These are phyloP conservation scores for Ophiostoma quercus DNA, from an alignment of 2,329 filamentous ascomycete genomes.

Conservation along the genomic window DNA sequence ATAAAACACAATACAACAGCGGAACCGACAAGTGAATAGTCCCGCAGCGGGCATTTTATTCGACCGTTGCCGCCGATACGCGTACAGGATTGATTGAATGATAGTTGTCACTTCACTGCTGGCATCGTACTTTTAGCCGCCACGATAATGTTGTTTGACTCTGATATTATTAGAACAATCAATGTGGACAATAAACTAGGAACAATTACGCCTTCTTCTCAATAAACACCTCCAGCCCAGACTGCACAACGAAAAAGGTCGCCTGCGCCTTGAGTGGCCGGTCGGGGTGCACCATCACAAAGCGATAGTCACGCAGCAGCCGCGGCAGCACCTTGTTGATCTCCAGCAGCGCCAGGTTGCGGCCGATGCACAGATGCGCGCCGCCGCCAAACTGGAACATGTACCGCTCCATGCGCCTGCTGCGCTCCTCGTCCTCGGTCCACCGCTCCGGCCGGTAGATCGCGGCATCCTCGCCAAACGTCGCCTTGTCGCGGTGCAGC, in stretches of 20 bases:
- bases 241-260: constrained; percentile 57
- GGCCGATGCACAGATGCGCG: constrained; percentile 50
- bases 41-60: not conserved
- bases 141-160: not conserved
- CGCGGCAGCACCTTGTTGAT: constrained; percentile 56
- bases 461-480: constrained; percentile 50
- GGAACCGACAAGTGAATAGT: not conserved
- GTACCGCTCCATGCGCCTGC: constrained; percentile 47
- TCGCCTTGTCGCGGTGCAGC: constrained; percentile 43
- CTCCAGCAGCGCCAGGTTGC: constrained; percentile 51
- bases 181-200: not conserved
- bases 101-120: not conserved
- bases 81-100: not conserved
- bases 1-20: not conserved
- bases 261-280: constrained; percentile 49
- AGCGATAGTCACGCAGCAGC: constrained; percentile 49
- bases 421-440: constrained; percentile 43
- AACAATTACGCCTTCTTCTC: constrained; percentile 30
- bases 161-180: not conserved
- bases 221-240: constrained; percentile 50
- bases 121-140: not conserved
- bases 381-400: constrained; percentile 57
- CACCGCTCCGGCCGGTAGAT: constrained; percentile 51
- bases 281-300: constrained; percentile 48
- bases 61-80: not conserved